Evolutionary conservation across 257 asterid genomes (phyloP), one percentile per base, ranked within the genome.

Genomic region (Misopates orontium): DNA sequence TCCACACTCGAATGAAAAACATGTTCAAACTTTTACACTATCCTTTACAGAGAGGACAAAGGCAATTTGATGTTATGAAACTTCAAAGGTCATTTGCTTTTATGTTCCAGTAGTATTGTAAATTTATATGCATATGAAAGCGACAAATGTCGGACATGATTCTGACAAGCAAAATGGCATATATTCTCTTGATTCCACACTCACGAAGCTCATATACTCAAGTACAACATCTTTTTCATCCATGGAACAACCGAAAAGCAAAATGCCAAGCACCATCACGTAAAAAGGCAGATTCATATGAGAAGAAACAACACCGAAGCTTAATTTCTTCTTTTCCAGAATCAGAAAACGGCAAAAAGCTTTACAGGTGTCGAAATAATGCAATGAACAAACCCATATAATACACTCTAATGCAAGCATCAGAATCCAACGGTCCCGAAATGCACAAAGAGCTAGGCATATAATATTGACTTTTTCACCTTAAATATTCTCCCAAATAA

Each of bases 341-440:
- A 49, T 58, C 20, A n/a, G 25, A 50, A 50, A 60, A 59, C 59
- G 20, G 19, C 54, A 36, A 73, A 71, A 71, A 70, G 77, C 75
- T 66, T 69, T n/a, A 71, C 66, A 58, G 74, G 68, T 68, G 68
- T 64, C 49, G 44, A 74, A 59, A 55, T 69, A 81, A 66, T 77
- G 62, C 80, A 80, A 70, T 72, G 63, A 11, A 72, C 71, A 79
- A 78, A 73, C 66, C 71, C 72, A 69, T 73, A 80, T 44, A 75
- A 67, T 57, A 75, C 59, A 51, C 74, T 51, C 63, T 58, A 77
- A 73, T 71, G 77, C 62, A 51, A 75, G 95, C 84, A 91, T 82
- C 89, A 74, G 79, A 88, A 80, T 75, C 81, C 72, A 67, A 73
- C n/a, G 71, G 87, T 45, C 74, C 82, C 82, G 40, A 74, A 62